Conservation (phyloP, 225 moss, liverwort and hornwort genomes). For the Marchantia polymorpha region DNA sequence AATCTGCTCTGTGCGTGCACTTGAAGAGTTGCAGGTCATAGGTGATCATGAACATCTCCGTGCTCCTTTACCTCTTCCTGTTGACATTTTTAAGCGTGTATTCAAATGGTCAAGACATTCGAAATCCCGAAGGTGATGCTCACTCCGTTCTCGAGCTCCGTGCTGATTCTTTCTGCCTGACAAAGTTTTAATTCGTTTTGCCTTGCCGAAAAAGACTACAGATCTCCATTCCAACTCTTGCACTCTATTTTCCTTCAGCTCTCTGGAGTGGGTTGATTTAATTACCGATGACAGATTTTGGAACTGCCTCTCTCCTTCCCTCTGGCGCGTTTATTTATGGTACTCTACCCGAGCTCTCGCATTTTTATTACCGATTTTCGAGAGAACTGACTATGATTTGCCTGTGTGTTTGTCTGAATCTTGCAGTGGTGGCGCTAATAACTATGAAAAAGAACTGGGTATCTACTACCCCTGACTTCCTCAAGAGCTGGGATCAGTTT, state of each 20-base stretch:
- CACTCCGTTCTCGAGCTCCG: neutral
- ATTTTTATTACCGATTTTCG: neutral
- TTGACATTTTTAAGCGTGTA: neutral
- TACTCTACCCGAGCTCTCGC: neutral
- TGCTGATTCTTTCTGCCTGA: neutral
- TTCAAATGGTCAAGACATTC: slow-evolving; percentile 21
- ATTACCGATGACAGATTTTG: neutral
- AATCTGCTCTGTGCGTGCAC: neutral
- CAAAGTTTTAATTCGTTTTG: neutral
- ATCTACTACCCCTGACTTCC: slow-evolving; percentile 19
- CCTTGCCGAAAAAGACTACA: neutral
- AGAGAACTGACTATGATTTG: neutral
- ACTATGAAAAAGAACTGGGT: slow-evolving; percentile 18
- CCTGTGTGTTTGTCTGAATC: neutral
- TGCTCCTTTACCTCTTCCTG: neutral
- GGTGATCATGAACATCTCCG: slow-evolving; percentile 22
- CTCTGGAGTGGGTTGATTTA: neutral
- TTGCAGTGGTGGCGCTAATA: slow-evolving; percentile 39
- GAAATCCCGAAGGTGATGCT: slow-evolving; percentile 31
- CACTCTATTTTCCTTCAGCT: neutral
- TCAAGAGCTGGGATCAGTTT: slow-evolving; percentile 33
- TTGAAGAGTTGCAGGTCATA: neutral
- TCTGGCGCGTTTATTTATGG: neutral
- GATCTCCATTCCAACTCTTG: neutral
- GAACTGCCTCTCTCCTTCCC: neutral